Evolutionary conservation across 164 flowering plant species (phyloP).

Genomic region (Hamamelis virginiana): DNA sequence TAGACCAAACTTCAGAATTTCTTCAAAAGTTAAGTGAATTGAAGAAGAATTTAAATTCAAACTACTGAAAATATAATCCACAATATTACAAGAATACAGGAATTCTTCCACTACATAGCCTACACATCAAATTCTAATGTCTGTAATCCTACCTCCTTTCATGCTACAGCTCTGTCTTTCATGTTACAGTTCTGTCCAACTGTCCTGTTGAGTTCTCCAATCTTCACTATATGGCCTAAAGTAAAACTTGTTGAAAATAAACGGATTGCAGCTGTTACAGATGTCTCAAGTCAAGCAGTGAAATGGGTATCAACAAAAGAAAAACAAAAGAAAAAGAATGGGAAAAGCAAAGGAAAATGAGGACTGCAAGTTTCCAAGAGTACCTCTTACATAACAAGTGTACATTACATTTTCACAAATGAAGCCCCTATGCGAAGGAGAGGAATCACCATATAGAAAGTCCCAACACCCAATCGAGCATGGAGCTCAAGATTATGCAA

Average conservation of each 20-base stretch:
- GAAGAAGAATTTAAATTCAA: conserved; percentile 10
- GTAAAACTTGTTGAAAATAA: conserved; percentile 16
- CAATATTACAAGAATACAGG: conserved; percentile 25
- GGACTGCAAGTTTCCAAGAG: conserved; percentile 7
- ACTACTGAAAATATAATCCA: conserved; percentile 15
- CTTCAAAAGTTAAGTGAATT: not conserved
- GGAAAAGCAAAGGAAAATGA: conserved; percentile 1
- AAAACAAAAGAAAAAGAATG: not conserved
- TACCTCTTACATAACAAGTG: conserved; percentile 21
- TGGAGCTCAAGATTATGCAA: not conserved
- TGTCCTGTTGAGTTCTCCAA: conserved; percentile 17
- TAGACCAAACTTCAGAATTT: not conserved
- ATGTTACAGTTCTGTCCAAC: conserved; percentile 24
- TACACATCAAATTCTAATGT: conserved; percentile 22
- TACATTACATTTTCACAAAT: conserved; percentile 22
- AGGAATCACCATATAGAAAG: conserved; percentile 5
- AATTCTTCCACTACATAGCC: conserved; percentile 22
- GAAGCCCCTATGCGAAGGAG: conserved; percentile 16
- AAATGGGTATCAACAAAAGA: conserved; percentile 11
- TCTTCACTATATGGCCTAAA: conserved; percentile 19
- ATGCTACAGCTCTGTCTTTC: conserved; percentile 18
- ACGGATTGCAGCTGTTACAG: conserved; percentile 24
- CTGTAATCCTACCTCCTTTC: conserved; percentile 32
- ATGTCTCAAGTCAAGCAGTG: conserved; percentile 16
- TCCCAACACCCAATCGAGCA: conserved; percentile 6